These are phyloP conservation scores for Colletotrichum cuscutae DNA, from an alignment of 2,329 filamentous ascomycete genomes.

Conservation along the genomic window DNA sequence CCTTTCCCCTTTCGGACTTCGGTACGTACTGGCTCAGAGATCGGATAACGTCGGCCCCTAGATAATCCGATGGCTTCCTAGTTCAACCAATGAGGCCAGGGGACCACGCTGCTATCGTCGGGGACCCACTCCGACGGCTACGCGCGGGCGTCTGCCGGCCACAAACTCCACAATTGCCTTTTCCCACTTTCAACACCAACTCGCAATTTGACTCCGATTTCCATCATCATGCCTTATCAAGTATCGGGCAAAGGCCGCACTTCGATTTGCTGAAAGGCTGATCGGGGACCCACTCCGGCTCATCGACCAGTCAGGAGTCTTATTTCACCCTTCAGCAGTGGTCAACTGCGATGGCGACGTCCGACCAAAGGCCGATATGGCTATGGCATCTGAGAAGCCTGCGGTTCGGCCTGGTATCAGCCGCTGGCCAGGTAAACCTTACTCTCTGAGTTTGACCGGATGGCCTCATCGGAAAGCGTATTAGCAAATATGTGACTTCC, in stretches of 20 bases:
- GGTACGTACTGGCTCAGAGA: background rate
- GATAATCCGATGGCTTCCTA: background rate
- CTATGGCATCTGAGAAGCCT: background rate
- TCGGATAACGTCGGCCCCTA: background rate
- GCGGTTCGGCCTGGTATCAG: background rate
- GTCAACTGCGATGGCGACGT: background rate
- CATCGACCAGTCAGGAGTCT: background rate
- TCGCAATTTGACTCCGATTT: slow-evolving; percentile 10
- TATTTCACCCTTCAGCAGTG: background rate
- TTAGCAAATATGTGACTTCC: background rate
- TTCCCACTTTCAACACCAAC: background rate
- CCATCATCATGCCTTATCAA: slow-evolving; percentile 20
- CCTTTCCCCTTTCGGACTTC: background rate
- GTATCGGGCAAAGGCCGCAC: background rate
- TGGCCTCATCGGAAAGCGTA: background rate
- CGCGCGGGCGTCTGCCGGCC: background rate
- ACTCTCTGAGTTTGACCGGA: background rate
- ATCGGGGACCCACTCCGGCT: slow-evolving; percentile 33
- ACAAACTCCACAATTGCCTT: background rate
- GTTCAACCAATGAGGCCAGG: background rate
- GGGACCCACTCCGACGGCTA: slow-evolving; percentile 32
- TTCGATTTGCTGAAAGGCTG: slow-evolving; percentile 8
- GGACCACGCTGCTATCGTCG: background rate
- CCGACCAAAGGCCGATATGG: slow-evolving; percentile 24
- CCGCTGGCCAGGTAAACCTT: background rate